Evolutionary conservation across 352 stramenopile species (phyloP).

Genomic region (Globisporangium echinulatum): DNA sequence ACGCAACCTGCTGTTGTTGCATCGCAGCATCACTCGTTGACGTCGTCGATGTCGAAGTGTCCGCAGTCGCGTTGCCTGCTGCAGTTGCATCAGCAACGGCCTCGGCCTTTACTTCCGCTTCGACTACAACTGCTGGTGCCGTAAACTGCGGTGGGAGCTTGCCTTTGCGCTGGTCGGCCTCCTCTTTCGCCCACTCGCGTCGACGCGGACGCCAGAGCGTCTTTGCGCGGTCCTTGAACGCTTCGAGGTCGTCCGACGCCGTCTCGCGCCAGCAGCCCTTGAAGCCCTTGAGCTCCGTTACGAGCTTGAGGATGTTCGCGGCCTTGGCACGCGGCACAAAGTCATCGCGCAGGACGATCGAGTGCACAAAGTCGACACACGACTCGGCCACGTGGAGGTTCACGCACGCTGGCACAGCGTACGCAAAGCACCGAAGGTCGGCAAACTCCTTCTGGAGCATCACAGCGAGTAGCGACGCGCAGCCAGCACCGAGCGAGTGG

Average conservation of each 20-base stretch:
- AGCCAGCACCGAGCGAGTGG: constrained; percentile 76
- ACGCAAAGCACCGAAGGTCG: constrained; percentile 79
- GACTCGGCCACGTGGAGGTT: constrained; percentile 77
- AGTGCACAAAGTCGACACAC: constrained; percentile 74
- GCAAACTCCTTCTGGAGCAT: constrained; percentile 87
- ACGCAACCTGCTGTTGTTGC: constrained; percentile 24
- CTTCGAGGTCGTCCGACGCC: constrained; percentile 70
- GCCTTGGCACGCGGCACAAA: constrained; percentile 81
- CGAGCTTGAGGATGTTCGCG: constrained; percentile 75
- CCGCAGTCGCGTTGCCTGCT: not conserved
- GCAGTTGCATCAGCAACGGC: not conserved
- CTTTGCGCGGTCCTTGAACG: constrained; percentile 78
- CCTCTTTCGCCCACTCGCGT: constrained; percentile 70
- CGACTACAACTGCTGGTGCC: not conserved
- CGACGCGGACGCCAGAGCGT: constrained; percentile 78
- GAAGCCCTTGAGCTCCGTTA: constrained; percentile 72
- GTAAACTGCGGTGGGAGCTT: constrained; percentile 19
- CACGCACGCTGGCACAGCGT: constrained; percentile 77
- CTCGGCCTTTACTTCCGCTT: not conserved
- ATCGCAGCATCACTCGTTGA: constrained; percentile 19
- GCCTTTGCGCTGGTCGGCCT: constrained; percentile 46
- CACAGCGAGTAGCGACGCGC: constrained; percentile 64
- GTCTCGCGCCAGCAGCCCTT: constrained; percentile 77
- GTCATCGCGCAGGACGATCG: constrained; percentile 80
- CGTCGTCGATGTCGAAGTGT: constrained; percentile 6